Conservation (phyloP, 2,329 filamentous ascomycete species). For the Aspergillus persii region DNA sequence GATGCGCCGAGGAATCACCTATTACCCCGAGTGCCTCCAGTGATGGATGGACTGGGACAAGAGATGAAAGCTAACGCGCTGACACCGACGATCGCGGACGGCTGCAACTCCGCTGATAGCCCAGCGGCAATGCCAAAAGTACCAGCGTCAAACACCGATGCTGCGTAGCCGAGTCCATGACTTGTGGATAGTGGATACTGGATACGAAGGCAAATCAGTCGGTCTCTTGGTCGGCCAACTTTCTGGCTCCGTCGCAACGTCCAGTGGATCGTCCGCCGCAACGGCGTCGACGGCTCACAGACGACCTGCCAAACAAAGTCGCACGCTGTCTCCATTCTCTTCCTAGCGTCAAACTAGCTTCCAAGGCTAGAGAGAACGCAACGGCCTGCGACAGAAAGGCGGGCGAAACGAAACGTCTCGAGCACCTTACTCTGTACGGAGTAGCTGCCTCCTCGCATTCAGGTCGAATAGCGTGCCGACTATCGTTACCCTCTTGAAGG, state of each 20-base stretch:
- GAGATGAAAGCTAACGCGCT: background rate
- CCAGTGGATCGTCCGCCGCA: background rate
- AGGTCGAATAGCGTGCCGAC: background rate
- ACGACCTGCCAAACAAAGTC: background rate
- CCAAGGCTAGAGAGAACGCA: background rate
- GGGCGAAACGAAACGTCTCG: background rate
- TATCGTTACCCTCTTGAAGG: background rate
- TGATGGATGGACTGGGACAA: no score
- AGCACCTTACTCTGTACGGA: background rate
- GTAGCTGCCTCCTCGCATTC: background rate
- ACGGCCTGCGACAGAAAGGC: background rate
- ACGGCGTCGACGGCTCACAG: background rate
- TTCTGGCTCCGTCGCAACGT: background rate
- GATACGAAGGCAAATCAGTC: background rate
- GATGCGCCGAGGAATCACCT: background rate
- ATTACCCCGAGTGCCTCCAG: no score
- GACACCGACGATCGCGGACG: background rate
- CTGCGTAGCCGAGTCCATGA: background rate
- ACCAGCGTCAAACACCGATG: background rate
- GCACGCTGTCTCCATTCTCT: background rate
- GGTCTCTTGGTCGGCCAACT: background rate
- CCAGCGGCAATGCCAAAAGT: background rate
- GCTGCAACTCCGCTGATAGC: background rate
- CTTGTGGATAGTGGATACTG: background rate
- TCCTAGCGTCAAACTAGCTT: background rate